These are phyloP conservation scores for Nemania serpens DNA, from an alignment of 2,329 filamentous ascomycete genomes.

Conservation along the genomic window DNA sequence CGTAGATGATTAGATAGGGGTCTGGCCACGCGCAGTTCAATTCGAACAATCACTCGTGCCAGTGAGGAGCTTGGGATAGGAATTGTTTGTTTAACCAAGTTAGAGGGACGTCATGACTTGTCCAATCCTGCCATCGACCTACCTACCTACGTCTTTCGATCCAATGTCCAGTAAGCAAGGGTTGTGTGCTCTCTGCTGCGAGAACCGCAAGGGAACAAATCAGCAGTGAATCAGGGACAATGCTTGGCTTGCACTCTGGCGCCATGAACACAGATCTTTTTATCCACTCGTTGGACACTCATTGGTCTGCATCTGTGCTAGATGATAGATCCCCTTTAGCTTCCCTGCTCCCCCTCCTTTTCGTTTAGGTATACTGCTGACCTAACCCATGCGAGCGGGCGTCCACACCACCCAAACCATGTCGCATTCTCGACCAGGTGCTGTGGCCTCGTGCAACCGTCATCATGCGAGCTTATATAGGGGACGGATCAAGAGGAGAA, in stretches of 20 bases:
- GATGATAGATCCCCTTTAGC: constrained; percentile 32
- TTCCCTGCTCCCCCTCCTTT: constrained; percentile 27
- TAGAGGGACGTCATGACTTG: not conserved
- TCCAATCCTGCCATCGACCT: too few species aligned
- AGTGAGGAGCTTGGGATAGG: not conserved
- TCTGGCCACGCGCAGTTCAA: constrained; percentile 6
- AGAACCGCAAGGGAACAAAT: not conserved
- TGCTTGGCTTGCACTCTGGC: constrained; percentile 20
- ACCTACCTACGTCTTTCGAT: too few species aligned
- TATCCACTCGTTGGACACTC: constrained; percentile 17
- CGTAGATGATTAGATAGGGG: constrained; percentile 15
- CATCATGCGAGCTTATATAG: constrained; percentile 31
- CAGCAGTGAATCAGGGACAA: constrained; percentile 14
- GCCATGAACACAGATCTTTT: constrained; percentile 22
- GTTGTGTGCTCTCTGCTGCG: not conserved
- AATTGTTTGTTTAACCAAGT: not conserved
- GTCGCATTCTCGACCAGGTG: constrained; percentile 33
- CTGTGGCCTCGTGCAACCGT: constrained; percentile 39
- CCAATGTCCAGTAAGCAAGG: not conserved
- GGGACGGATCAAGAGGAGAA: constrained; percentile 15
- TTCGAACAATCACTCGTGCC: not conserved
- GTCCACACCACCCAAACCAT: constrained; percentile 34
- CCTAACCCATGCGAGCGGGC: constrained; percentile 25
- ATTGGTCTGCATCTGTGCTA: constrained; percentile 31
- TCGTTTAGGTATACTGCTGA: constrained; percentile 28